A percentile compares a stretch with the other conserved stretches of the same genome.
Conservation (phyloP, 352 stramenopile genomes). For the Pythium oligandrum region DNA sequence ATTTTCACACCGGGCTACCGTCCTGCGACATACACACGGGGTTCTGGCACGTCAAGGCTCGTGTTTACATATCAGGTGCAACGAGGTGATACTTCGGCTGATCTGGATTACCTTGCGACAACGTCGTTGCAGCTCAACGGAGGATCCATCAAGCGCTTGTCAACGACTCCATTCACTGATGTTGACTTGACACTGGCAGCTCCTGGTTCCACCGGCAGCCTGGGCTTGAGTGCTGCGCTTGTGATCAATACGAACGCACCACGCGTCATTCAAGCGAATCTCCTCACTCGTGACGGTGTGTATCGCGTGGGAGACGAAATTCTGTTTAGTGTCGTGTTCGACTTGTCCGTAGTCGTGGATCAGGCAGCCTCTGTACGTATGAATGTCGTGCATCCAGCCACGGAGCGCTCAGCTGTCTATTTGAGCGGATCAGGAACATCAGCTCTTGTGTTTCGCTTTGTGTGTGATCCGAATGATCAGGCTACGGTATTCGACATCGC, state of each 20-base stretch:
- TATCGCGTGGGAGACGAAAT: constrained; percentile 50
- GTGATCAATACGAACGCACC: constrained; percentile 49
- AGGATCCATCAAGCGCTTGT: constrained; percentile 50
- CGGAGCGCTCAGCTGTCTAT: constrained; percentile 43
- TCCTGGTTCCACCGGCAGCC: constrained; percentile 35
- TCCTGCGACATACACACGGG: constrained; percentile 35
- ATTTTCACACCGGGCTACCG: constrained; percentile 51
- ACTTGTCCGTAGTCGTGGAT: constrained; percentile 40
- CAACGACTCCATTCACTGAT: constrained; percentile 44
- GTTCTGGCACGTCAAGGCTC: constrained; percentile 39
- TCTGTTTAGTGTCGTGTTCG: constrained; percentile 41
- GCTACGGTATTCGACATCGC: constrained; percentile 37
- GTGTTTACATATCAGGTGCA: constrained; percentile 57
- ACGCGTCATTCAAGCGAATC: constrained; percentile 32
- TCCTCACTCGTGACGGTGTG: constrained; percentile 51
- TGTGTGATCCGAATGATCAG: constrained; percentile 30
- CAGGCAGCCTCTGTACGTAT: constrained; percentile 31
- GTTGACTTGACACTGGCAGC: constrained; percentile 39
- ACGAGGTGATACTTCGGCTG: constrained; percentile 36
- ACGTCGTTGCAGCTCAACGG: constrained; percentile 41
- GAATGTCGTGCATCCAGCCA: constrained; percentile 14
- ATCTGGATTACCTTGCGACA: constrained; percentile 47
- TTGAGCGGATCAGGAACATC: constrained; percentile 37
- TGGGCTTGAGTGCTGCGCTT: constrained; percentile 26
- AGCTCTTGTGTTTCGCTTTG: constrained; percentile 44